Conservation (phyloP, 805 yeast genomes). For the Candida pseudoglaebosa region DNA sequence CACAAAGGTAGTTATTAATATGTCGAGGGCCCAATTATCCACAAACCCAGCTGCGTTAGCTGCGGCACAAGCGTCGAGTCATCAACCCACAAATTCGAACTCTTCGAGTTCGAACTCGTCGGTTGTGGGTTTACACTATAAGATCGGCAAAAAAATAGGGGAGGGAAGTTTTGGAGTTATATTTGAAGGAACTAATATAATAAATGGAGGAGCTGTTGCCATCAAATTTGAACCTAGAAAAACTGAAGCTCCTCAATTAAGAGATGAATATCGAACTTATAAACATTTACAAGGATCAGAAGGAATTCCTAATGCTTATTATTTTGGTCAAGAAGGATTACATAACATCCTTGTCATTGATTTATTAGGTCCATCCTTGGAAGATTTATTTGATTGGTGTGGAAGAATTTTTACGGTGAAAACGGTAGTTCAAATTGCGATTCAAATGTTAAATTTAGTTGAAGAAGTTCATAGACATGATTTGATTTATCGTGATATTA, state of each 20-base stretch:
- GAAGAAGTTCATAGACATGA: constrained; percentile 75
- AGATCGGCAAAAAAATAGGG: constrained; percentile 79
- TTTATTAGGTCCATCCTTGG: constrained; percentile 74
- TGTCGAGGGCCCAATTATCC: constrained; percentile 26
- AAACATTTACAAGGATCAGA: constrained; percentile 62
- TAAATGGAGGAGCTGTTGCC: constrained; percentile 64
- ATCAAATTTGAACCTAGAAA: constrained; percentile 79
- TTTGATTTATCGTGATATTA: constrained; percentile 74
- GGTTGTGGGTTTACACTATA: constrained; percentile 66
- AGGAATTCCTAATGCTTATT: constrained; percentile 81
- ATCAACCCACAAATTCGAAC: constrained; percentile 12
- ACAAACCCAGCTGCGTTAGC: constrained; percentile 38
- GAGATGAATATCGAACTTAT: constrained; percentile 79
- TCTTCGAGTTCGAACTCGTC: constrained; percentile 25
- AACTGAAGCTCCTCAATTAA: constrained; percentile 78
- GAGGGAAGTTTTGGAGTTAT: constrained; percentile 86
- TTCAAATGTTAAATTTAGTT: constrained; percentile 71
- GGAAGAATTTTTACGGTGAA: constrained; percentile 68
- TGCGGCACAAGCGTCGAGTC: constrained; percentile 34
- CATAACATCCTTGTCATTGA: constrained; percentile 76
- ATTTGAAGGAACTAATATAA: constrained; percentile 73
- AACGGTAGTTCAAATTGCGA: constrained; percentile 71
- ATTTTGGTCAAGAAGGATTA: constrained; percentile 81
- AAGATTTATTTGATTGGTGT: constrained; percentile 86
- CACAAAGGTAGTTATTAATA: too few species aligned